These are phyloP conservation scores for Penicillium simplicissimum DNA, from an alignment of 495 filamentous ascomycete genomes.

Conservation along the genomic window DNA sequence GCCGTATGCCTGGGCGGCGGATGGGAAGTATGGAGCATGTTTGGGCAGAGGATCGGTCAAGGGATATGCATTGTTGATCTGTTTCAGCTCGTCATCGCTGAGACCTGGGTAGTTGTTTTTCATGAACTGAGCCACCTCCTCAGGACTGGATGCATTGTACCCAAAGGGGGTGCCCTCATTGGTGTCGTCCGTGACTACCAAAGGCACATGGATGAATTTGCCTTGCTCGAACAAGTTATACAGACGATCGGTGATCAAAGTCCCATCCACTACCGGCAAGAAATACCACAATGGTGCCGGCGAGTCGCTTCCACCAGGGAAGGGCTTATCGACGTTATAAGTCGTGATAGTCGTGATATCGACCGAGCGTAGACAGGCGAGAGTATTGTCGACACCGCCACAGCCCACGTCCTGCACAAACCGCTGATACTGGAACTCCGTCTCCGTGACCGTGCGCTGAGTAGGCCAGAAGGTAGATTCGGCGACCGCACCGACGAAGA, in stretches of 20 bases:
- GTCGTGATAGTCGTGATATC: conserved; percentile 51
- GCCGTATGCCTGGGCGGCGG: conserved; percentile 61
- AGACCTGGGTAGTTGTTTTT: conserved; percentile 61
- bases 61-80: conserved; percentile 60
- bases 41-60: conserved; percentile 35
- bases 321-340: conserved; percentile 49
- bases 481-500: conserved; percentile 61
- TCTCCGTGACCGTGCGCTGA: conserved; percentile 55
- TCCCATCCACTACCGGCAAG: conserved; percentile 57
- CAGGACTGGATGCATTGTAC: conserved; percentile 40
- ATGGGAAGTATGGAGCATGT: conserved; percentile 55
- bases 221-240: conserved; percentile 55
- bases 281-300: conserved; percentile 50
- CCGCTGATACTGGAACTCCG: conserved; percentile 61
- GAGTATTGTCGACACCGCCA: conserved; percentile 32
- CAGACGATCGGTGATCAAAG: conserved; percentile 54
- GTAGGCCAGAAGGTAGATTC: conserved; percentile 65
- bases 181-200: conserved; percentile 64
- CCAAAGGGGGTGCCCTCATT: conserved; percentile 67
- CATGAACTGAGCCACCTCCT: conserved; percentile 56
- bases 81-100: conserved; percentile 45
- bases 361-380: conserved; percentile 57
- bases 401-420: conserved; percentile 56
- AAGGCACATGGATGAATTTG: conserved; percentile 60
- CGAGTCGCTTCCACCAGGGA: conserved; percentile 43